A percentile compares a stretch with the other conserved stretches of the same genome.
Evolutionary conservation across 2,329 filamentous ascomycete species (phyloP).

Genomic region (Trichoderma sp.): DNA sequence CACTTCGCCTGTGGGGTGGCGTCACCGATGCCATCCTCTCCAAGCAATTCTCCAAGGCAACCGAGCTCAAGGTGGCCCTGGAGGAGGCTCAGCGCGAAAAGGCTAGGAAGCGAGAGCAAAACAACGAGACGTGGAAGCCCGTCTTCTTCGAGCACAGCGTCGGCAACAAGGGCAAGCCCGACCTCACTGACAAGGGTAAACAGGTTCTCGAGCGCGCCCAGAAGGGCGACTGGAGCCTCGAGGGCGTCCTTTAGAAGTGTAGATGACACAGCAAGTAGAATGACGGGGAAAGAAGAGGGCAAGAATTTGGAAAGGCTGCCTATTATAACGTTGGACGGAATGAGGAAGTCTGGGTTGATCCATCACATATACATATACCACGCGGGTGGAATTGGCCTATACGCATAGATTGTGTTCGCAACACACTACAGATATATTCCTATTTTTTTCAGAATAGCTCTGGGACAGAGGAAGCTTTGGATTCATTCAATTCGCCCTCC

Average conservation of each 20-base stretch:
- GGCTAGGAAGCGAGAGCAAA: slow-evolving; percentile 75
- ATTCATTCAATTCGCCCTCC: neutral
- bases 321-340: slow-evolving; percentile 3
- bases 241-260: slow-evolving; percentile 45
- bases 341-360: neutral
- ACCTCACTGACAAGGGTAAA: slow-evolving; percentile 57
- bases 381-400: slow-evolving; percentile 12
- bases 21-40: slow-evolving; percentile 83
- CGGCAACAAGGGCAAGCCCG: slow-evolving; percentile 58
- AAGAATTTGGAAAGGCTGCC: slow-evolving; percentile 3
- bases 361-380: slow-evolving; percentile 26
- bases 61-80: slow-evolving; percentile 83
- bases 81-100: slow-evolving; percentile 88
- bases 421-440: slow-evolving; percentile 13
- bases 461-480: slow-evolving; percentile 10
- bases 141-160: slow-evolving; percentile 75
- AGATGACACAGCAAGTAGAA: neutral
- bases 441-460: neutral
- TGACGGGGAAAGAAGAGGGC: neutral
- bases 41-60: slow-evolving; percentile 84
- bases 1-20: slow-evolving; percentile 79
- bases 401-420: slow-evolving; percentile 28
- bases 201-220: slow-evolving; percentile 56
- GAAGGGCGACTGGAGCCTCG: slow-evolving; percentile 55
- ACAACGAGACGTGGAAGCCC: slow-evolving; percentile 74